A percentile compares a stretch with the other conserved stretches of the same genome.
These are phyloP conservation scores for Bonia amplexicaulis DNA, from an alignment of 176 grass and related monocot genomes.

Conservation along the genomic window DNA sequence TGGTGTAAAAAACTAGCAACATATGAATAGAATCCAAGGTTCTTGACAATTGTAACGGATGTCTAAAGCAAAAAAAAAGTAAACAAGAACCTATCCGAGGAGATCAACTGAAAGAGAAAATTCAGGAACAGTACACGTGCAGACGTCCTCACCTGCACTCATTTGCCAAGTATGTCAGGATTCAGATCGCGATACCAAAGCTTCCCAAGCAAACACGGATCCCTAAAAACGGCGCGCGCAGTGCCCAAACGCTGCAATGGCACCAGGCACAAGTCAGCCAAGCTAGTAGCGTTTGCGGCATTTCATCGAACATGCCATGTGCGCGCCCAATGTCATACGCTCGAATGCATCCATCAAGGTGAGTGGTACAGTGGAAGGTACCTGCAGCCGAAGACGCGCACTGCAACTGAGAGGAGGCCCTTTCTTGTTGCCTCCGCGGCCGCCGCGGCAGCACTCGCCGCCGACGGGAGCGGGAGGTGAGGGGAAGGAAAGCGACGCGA, in stretches of 20 bases:
- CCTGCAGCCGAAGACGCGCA: no score
- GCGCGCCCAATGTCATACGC: background rate
- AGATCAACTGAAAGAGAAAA: background rate
- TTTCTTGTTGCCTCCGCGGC: no score
- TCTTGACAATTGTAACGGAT: background rate
- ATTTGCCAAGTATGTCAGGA: conserved; percentile 1
- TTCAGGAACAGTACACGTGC: background rate
- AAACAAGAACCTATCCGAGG: background rate
- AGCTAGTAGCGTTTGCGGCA: background rate
- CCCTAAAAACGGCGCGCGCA: background rate
- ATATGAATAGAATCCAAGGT: background rate
- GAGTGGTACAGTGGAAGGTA: no score
- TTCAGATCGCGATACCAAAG: background rate
- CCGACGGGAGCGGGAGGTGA: no score
- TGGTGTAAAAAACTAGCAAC: background rate
- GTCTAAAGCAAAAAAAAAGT: background rate
- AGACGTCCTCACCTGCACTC: conserved; percentile 36
- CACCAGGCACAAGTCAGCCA: background rate
- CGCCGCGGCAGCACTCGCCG: no score
- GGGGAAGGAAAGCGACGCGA: no score
- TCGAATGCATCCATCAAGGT: no score
- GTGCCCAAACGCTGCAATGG: background rate
- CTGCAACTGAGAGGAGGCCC: no score
- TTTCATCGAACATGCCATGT: background rate
- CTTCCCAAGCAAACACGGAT: background rate